phyloP scores from a whole-genome alignment of 2,329 filamentous ascomycete genomes.

The Talaromyces sp. region DNA sequence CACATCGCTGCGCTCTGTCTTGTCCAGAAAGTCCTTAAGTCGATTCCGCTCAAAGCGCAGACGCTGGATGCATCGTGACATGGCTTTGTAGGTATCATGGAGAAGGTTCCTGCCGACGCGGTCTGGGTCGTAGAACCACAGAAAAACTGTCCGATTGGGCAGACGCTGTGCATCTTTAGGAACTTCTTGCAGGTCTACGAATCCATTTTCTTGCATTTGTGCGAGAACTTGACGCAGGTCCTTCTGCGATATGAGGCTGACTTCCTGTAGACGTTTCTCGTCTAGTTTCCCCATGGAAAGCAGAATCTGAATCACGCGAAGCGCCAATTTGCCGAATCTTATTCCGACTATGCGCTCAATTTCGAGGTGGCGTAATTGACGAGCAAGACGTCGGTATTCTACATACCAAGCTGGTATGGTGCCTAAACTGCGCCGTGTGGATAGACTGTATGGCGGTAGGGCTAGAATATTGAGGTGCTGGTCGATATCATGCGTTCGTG shows the following conservation, averaged over 20 bases:
- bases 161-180: constrained; percentile 80
- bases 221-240: constrained; percentile 82
- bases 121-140: constrained; percentile 85
- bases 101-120: constrained; percentile 67
- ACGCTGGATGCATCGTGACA: constrained; percentile 79
- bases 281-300: constrained; percentile 88
- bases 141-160: constrained; percentile 79
- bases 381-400: constrained; percentile 71
- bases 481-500: constrained; percentile 30
- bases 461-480: constrained; percentile 50
- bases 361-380: constrained; percentile 69
- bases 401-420: constrained; percentile 75
- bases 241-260: constrained; percentile 78
- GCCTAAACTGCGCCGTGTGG: constrained; percentile 34
- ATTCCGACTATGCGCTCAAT: constrained; percentile 78
- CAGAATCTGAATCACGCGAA: constrained; percentile 81
- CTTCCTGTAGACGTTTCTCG: constrained; percentile 78
- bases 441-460: constrained; percentile 38
- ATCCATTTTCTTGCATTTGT: constrained; percentile 78
- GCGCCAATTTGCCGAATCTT: constrained; percentile 69
- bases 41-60: constrained; percentile 71
- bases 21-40: constrained; percentile 69
- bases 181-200: constrained; percentile 90
- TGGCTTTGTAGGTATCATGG: constrained; percentile 82
- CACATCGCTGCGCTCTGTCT: constrained; percentile 82